These are phyloP conservation scores for Oligophagozyma castellii DNA, from an alignment of 1,139 yeast species.

Conservation along the genomic window DNA sequence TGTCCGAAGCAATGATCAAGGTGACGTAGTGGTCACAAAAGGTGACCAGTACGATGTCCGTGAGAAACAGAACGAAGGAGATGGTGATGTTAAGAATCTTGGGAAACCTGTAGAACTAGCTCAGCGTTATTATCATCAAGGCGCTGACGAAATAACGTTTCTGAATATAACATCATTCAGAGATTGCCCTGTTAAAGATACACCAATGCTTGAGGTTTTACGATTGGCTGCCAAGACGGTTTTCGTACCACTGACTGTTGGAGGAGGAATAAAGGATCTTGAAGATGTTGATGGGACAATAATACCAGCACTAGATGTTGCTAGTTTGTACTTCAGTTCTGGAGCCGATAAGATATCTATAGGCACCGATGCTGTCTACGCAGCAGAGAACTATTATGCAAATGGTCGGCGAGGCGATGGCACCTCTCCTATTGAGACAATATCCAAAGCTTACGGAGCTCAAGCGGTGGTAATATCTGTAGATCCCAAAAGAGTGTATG, in stretches of 20 bases:
- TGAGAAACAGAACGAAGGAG: conserved; percentile 37
- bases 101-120: conserved; percentile 96
- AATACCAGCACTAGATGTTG: conserved; percentile 80
- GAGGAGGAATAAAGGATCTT: conserved; percentile 92
- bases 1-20: conserved; percentile 87
- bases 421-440: conserved; percentile 76
- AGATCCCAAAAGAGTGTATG: conserved; percentile 82
- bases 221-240: conserved; percentile 73
- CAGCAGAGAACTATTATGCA: conserved; percentile 70
- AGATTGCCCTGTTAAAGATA: conserved; percentile 79
- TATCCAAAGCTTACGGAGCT: conserved; percentile 79
- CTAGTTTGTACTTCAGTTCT: conserved; percentile 77
- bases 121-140: conserved; percentile 75
- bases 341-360: conserved; percentile 97
- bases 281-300: conserved; percentile 65
- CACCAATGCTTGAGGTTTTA: conserved; percentile 89
- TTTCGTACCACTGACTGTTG: conserved; percentile 92
- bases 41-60: conserved; percentile 98
- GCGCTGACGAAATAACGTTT: conserved; percentile 94
- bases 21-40: conserved; percentile 92
- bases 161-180: conserved; percentile 90
- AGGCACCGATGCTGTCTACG: conserved; percentile 91
- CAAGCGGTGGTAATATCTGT: conserved; percentile 97
- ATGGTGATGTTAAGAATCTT: conserved; percentile 58
- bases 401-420: conserved; percentile 50